These are phyloP conservation scores for Epichloe hybrida DNA, from an alignment of 2,329 filamentous ascomycete species.

Conservation along the genomic window DNA sequence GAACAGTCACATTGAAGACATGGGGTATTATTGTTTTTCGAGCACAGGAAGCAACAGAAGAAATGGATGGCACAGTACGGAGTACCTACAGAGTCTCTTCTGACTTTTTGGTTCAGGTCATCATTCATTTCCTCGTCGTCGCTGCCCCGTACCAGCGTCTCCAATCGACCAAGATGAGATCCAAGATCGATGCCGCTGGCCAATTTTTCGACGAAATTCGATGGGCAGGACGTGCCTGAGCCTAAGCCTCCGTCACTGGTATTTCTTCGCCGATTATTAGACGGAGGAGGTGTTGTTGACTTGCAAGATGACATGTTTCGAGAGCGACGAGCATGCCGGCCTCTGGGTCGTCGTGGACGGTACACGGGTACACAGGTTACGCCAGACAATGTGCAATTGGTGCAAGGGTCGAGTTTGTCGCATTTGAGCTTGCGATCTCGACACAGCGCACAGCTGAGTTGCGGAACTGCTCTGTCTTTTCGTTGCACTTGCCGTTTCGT, in stretches of 20 bases:
- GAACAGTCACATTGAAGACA: not conserved
- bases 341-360: conserved; percentile 7
- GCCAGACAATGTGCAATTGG: conserved; percentile 8
- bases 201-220: not conserved
- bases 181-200: not conserved
- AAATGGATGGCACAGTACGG: not conserved
- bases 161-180: not conserved
- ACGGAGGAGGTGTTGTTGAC: not conserved
- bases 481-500: conserved; percentile 1
- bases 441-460: conserved; percentile 8
- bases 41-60: not conserved
- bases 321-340: conserved; percentile 9
- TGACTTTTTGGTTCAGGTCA: not conserved
- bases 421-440: conserved; percentile 12
- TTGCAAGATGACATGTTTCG: not conserved
- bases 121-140: not conserved
- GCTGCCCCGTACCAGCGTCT: not conserved
- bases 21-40: not conserved
- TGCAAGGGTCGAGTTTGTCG: conserved; percentile 11
- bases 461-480: conserved; percentile 4
- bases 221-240: not conserved
- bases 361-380: conserved; percentile 8
- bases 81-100: not conserved
- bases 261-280: not conserved
- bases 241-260: not conserved